Conservation (phyloP, 768 basidiomycete species). For the Lactarius tabidus region DNA sequence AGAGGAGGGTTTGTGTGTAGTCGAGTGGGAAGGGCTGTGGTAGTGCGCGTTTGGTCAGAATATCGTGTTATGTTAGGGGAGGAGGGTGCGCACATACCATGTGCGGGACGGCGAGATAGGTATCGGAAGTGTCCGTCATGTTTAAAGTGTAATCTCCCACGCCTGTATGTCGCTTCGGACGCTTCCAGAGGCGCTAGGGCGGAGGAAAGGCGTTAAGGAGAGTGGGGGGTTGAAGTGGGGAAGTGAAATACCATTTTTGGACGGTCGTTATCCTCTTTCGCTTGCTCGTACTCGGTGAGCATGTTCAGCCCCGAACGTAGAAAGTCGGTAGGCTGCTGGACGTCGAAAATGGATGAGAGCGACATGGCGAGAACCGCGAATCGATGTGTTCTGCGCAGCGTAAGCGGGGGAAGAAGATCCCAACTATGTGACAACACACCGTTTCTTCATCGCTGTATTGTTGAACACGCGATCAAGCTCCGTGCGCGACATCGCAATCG, state of each 20-base stretch:
- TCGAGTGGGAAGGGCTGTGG: constrained; percentile 81
- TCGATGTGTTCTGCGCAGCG: constrained; percentile 76
- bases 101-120: constrained; percentile 70
- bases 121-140: constrained; percentile 61
- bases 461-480: constrained; percentile 76
- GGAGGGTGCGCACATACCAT: constrained; percentile 43
- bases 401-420: no score
- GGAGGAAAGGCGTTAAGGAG: constrained; percentile 14
- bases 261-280: constrained; percentile 68
- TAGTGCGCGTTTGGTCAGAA: background rate
- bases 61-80: background rate
- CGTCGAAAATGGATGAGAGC: constrained; percentile 75
- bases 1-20: constrained; percentile 85
- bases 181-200: constrained; percentile 51
- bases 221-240: background rate
- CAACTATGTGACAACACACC: constrained; percentile 42
- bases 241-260: constrained; percentile 57
- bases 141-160: constrained; percentile 58
- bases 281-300: constrained; percentile 73
- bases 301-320: constrained; percentile 69
- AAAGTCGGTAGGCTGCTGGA: constrained; percentile 74
- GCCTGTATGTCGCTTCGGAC: constrained; percentile 48
- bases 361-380: constrained; percentile 87
- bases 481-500: constrained; percentile 67
- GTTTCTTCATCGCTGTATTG: constrained; percentile 71